Conservation (phyloP, 768 basidiomycete species). For the Boletus rufocinnamomeus region DNA sequence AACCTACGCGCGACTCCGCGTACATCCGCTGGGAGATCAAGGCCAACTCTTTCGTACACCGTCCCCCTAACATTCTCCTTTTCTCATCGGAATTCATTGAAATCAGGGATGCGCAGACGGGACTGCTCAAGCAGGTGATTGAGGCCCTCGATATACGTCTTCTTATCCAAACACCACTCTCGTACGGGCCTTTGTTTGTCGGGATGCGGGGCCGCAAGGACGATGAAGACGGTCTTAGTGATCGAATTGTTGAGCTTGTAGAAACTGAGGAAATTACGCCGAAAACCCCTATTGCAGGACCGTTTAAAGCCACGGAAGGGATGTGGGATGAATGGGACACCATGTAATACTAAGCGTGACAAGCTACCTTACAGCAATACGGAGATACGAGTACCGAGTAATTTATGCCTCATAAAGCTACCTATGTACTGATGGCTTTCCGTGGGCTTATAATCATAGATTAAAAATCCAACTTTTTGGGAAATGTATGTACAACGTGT, state of each 20-base stretch:
- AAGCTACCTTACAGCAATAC: not conserved
- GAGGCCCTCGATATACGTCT: slow-evolving; percentile 71
- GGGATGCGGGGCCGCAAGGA: slow-evolving; percentile 64
- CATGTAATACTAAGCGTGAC: slow-evolving; percentile 41
- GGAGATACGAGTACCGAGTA: slow-evolving; percentile 11
- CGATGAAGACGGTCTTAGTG: slow-evolving; percentile 56
- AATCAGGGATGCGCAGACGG: slow-evolving; percentile 62
- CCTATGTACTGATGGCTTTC: slow-evolving; percentile 1
- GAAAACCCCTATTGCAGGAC: slow-evolving; percentile 31
- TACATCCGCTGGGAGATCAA: slow-evolving; percentile 81
- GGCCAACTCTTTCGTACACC: slow-evolving; percentile 60
- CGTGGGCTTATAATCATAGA: not conserved
- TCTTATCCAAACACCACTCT: slow-evolving; percentile 43
- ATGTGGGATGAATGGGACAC: slow-evolving; percentile 81
- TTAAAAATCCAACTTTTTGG: not conserved
- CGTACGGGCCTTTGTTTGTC: slow-evolving; percentile 52
- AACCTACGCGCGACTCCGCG: slow-evolving; percentile 57
- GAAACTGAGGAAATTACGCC: slow-evolving; percentile 63
- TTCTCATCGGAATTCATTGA: slow-evolving; percentile 78
- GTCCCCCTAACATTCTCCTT: slow-evolving; percentile 65
- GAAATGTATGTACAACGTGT: slow-evolving; percentile 16
- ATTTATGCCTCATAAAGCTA: slow-evolving; percentile 17
- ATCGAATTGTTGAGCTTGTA: slow-evolving; percentile 66
- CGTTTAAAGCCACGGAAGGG: slow-evolving; percentile 20
- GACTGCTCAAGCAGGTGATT: slow-evolving; percentile 80